Percentiles rank a stretch among this genome's conserved stretches.
Evolutionary conservation across 192 early-diverging fungal genomes (phyloP).

Genomic region (Coemansia sp.): DNA sequence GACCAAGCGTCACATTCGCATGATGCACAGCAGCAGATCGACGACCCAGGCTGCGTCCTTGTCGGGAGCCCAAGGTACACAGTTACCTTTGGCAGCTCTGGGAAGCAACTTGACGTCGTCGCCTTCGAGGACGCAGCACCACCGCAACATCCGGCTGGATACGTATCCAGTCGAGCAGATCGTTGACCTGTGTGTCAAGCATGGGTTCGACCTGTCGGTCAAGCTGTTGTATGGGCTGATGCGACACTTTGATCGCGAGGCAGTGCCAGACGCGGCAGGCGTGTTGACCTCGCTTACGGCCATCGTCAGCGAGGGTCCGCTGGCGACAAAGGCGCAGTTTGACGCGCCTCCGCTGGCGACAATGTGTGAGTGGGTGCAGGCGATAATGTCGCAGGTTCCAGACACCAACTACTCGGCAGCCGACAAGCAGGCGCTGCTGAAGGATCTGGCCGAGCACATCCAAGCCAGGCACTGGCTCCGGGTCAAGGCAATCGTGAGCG

Average conservation of each 20-base stretch:
- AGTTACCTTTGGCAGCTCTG: neutral
- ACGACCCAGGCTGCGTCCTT: constrained; percentile 6
- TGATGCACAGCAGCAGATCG: constrained; percentile 21
- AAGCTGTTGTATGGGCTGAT: constrained; percentile 43
- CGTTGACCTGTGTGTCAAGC: constrained; percentile 38
- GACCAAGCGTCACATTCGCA: constrained; percentile 47
- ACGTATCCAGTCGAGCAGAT: constrained; percentile 36
- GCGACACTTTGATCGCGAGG: constrained; percentile 39
- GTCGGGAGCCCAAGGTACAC: neutral
- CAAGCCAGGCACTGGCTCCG: constrained; percentile 36
- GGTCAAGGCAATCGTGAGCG: constrained; percentile 27
- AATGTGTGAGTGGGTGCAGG: constrained; percentile 45
- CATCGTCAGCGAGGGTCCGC: constrained; percentile 44
- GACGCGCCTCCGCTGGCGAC: constrained; percentile 28
- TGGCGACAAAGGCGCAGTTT: constrained; percentile 16
- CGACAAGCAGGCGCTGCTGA: constrained; percentile 38
- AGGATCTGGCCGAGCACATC: constrained; percentile 26
- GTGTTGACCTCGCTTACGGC: constrained; percentile 33
- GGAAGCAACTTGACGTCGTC: neutral
- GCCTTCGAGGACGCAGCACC: constrained; percentile 9
- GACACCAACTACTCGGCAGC: constrained; percentile 25
- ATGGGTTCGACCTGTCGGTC: constrained; percentile 34
- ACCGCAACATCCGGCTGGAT: constrained; percentile 13
- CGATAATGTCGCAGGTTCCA: constrained; percentile 41
- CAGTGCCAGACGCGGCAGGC: constrained; percentile 33